Evolutionary conservation across 495 filamentous ascomycete species (phyloP), one percentile per base, ranked within the genome.

Genomic region (Penicillium daleae): DNA sequence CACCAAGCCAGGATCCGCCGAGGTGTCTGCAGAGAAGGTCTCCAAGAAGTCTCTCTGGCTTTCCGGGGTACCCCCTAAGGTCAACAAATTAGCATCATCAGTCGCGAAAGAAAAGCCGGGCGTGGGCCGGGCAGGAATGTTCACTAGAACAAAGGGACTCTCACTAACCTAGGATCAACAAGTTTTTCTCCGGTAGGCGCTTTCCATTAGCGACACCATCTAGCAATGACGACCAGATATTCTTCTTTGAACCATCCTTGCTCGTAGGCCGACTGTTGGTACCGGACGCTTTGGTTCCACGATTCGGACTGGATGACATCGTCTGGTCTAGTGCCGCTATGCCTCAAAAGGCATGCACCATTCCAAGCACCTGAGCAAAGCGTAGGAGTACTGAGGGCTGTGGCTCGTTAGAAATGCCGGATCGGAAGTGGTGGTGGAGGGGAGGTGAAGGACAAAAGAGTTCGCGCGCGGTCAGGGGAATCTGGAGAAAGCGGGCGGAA

Each of bases 141-240:
- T 33, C 50, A 44, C 27, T 21, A 40, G n/a, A 42, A 26, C 54
- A 35, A 48, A 37, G 48, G 39, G 27, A 42, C 13, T 19, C 15
- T 8, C 44, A 76, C 82, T 58, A 76, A 92, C 91, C 93, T 68
- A 98, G 80, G 27, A 97, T 86, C 32, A 98, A 71, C 44, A 97
- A 78, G 65, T 91, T 95, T 83, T 97, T 98, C 77, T 97, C 92
- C 39, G 93, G 92, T 61, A 98, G 77, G 62, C 89, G 86, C 81
- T 95, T 96, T 55, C 91, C 92, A 78, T 89, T 95, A 63, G 93
- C 92, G 64, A 94, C 93, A 59, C 85, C 85, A 75, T 96, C 92
- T 68, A 98, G 84, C 89, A 98, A 90, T 52, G 91, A 92, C 57
- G 87, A 93, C 94, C 94, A 98, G 76, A 97, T 91, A 69, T 96